Evolutionary conservation across 2,329 filamentous ascomycete genomes (phyloP).

Genomic region (Paradendryphiella salina): DNA sequence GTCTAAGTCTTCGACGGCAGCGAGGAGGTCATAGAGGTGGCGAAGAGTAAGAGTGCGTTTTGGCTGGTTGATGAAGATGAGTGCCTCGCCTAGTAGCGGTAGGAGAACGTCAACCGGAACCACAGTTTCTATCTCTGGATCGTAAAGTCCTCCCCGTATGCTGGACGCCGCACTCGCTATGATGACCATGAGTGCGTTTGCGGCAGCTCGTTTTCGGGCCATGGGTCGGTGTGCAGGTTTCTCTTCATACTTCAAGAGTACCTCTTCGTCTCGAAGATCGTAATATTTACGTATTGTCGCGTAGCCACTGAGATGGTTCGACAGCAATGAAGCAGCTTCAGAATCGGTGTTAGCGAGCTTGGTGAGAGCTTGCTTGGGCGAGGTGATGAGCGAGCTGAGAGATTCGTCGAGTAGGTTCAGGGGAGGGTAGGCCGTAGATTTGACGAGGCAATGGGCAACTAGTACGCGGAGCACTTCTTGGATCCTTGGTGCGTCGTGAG

Average conservation of each 20-base stretch:
- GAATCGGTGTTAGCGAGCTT: conserved; percentile 73
- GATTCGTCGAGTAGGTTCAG: conserved; percentile 71
- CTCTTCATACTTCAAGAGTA: conserved; percentile 42
- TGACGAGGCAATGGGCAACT: conserved; percentile 82
- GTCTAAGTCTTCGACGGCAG: conserved; percentile 77
- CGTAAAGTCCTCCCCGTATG: conserved; percentile 87
- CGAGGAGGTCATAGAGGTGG: conserved; percentile 75
- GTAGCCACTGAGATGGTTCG: conserved; percentile 86
- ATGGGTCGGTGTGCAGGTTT: conserved; percentile 56
- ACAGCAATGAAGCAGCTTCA: conserved; percentile 80
- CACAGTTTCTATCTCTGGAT: conserved; percentile 76
- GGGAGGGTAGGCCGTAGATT: conserved; percentile 79
- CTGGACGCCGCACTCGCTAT: conserved; percentile 85
- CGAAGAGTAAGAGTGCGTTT: conserved; percentile 65
- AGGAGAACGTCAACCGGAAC: conserved; percentile 87
- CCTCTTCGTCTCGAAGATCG: conserved; percentile 76
- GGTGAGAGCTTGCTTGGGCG: conserved; percentile 72
- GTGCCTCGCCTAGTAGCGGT: conserved; percentile 78
- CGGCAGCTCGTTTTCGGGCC: conserved; percentile 69
- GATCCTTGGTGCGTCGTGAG: conserved; percentile 76
- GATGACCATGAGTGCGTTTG: conserved; percentile 75
- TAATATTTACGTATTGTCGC: conserved; percentile 90
- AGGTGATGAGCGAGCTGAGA: conserved; percentile 69
- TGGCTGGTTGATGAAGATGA: conserved; percentile 72
- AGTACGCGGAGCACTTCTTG: conserved; percentile 84